Evolutionary conservation across 805 yeast species (phyloP), one percentile per base, ranked within the genome.

Genomic region (Torulaspora quercuum): DNA sequence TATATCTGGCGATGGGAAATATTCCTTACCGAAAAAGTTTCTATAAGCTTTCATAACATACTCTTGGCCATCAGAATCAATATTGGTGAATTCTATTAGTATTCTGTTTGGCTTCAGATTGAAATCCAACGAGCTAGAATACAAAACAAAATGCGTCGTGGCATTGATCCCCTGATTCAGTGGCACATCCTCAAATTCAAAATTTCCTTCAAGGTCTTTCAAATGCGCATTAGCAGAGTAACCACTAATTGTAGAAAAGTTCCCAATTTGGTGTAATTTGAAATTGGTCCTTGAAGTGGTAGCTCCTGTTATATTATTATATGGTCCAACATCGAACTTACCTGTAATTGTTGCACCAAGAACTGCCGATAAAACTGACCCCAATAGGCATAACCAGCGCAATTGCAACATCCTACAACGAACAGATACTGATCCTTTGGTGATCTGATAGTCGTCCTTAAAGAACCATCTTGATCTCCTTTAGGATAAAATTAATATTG

Each of bases 51-150:
- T 49, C 6, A 45, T 13, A 3, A 41, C 32, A 12, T 36, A 36
- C 0, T 39, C 20, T 1, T 48, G 45, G n/a, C 49, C 55, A 18
- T 50, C 41, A 11, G 49, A 47, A 10, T 45, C 37, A 10, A 40
- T 15, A 15, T 43, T 44, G 8, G 25, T 38, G 20, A 54, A 48
- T 30, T 53, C 53, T 3, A 59, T 27, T 12, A 61, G 37, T 6
- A 61, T 44, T 37, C 66, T 59, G 33, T 53, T 57, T 15, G 66
- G 66, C 21, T 49, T 53, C 39, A 61, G 36, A 44, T 61, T 61
- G 31, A 48, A 60, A 19, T 56, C 63, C 12, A 49, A 23, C 4
- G 66, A 60, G 15, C 40, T 37, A 9, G 64, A 42, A 20, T 45
- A 47, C 11, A 61, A 29, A 3, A 52, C 59, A 38, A 48, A 61